These are phyloP conservation scores for Yamadazyma olivae DNA, from an alignment of 805 yeast species.

Conservation along the genomic window DNA sequence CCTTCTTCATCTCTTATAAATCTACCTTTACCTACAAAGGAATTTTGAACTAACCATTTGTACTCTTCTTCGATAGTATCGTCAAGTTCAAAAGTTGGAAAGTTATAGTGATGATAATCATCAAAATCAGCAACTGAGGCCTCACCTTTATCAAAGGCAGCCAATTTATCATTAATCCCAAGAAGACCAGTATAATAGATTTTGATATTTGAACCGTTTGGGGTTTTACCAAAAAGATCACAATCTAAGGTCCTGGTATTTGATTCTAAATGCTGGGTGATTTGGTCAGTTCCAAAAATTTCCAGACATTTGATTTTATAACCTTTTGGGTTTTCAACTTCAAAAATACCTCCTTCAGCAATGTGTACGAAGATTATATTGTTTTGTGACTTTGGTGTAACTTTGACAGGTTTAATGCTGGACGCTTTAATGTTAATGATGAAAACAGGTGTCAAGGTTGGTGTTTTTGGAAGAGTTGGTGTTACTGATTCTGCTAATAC, in stretches of 20 bases:
- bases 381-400: not conserved
- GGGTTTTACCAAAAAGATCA: slow-evolving; percentile 44
- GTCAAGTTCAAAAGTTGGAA: slow-evolving; percentile 44
- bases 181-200: slow-evolving; percentile 50
- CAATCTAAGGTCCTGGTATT: slow-evolving; percentile 42
- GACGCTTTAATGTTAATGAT: not conserved
- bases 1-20: slow-evolving; percentile 48
- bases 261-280: slow-evolving; percentile 19
- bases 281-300: slow-evolving; percentile 47
- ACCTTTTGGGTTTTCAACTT: slow-evolving; percentile 29
- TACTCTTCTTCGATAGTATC: slow-evolving; percentile 39
- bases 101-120: slow-evolving; percentile 48
- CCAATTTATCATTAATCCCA: slow-evolving; percentile 28
- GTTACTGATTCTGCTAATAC: not conserved
- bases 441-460: slow-evolving; percentile 4
- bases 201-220: slow-evolving; percentile 40
- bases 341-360: slow-evolving; percentile 25
- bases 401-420: not conserved
- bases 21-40: slow-evolving; percentile 57
- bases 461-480: slow-evolving; percentile 2
- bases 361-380: slow-evolving; percentile 5
- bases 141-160: slow-evolving; percentile 28
- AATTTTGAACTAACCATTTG: slow-evolving; percentile 50
- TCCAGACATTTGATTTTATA: slow-evolving; percentile 26
- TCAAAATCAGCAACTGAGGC: slow-evolving; percentile 32